Percentiles rank a stretch among this genome's conserved stretches.
Evolutionary conservation across 345 rosid genomes (phyloP).

Genomic region (Pistacia atlantica): DNA sequence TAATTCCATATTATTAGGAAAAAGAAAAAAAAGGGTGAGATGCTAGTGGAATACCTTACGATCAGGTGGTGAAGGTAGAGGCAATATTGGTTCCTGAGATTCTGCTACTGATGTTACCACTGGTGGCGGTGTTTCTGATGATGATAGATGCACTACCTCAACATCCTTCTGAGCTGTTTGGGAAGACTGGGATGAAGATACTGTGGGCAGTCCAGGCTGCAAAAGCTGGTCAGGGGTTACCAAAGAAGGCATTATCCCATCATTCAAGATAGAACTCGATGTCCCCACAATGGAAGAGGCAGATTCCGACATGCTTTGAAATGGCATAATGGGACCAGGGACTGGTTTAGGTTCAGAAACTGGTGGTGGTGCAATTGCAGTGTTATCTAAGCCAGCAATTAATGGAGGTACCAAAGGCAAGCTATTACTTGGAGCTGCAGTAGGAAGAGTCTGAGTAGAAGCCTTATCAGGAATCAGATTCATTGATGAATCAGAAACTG

Average conservation of each 20-base stretch:
- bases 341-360: constrained; percentile 22
- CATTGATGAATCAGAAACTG: constrained; percentile 25
- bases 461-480: constrained; percentile 30
- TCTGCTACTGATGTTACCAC: constrained; percentile 16
- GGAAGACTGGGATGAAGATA: constrained; percentile 25
- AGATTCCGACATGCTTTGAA: constrained; percentile 27
- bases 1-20: background rate
- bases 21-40: background rate
- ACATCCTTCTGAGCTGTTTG: constrained; percentile 38
- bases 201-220: constrained; percentile 29
- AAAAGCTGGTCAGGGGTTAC: constrained; percentile 43
- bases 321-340: constrained; percentile 28
- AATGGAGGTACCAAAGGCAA: constrained; percentile 27
- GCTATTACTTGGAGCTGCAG: constrained; percentile 21
- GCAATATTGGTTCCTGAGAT: constrained; percentile 34
- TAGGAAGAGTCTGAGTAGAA: constrained; percentile 24
- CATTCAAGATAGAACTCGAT: constrained; percentile 26
- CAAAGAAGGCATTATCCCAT: constrained; percentile 32
- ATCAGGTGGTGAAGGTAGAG: constrained; percentile 35
- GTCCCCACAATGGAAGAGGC: constrained; percentile 17
- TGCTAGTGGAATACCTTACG: constrained; percentile 27
- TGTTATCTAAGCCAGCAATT: constrained; percentile 21
- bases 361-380: constrained; percentile 16
- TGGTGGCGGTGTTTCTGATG: constrained; percentile 15
- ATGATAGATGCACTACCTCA: constrained; percentile 31